Conservation (phyloP, 192 early-diverging fungal genomes). For the Spizellomyces punctatus region DNA sequence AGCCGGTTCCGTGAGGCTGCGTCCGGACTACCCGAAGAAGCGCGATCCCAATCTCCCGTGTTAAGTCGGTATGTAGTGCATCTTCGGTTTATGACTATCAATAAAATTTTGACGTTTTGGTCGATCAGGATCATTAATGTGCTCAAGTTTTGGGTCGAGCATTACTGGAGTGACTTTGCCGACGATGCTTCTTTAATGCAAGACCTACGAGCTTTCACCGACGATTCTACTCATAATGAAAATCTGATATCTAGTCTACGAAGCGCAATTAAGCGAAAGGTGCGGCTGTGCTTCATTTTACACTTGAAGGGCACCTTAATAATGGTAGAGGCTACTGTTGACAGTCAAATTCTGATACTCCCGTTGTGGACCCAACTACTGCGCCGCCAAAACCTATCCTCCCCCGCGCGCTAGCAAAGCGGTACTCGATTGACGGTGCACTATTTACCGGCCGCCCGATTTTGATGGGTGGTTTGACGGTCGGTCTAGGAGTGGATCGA, state of each 20-base stretch:
- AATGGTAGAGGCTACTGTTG: too few relatives aligned
- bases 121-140: slow-evolving; percentile 49
- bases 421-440: slow-evolving; percentile 37
- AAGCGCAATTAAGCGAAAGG: slow-evolving; percentile 36
- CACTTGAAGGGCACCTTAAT: too few relatives aligned
- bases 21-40: slow-evolving; percentile 16
- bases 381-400: slow-evolving; percentile 53
- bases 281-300: slow-evolving; percentile 3
- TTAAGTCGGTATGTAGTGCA: slow-evolving; percentile 29
- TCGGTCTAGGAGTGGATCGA: slow-evolving; percentile 1
- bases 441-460: not conserved
- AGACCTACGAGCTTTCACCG: slow-evolving; percentile 34
- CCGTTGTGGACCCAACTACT: slow-evolving; percentile 6
- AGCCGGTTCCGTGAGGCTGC: slow-evolving; percentile 34
- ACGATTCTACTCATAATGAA: slow-evolving; percentile 43
- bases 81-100: not conserved
- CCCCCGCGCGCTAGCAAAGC: slow-evolving; percentile 45
- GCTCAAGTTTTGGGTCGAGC: slow-evolving; percentile 58
- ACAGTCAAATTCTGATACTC: not conserved
- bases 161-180: slow-evolving; percentile 60
- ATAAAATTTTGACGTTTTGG: slow-evolving; percentile 4
- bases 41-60: slow-evolving; percentile 35
- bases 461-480: slow-evolving; percentile 1
- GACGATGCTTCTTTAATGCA: slow-evolving; percentile 41
- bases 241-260: slow-evolving; percentile 41